These are phyloP conservation scores for Tetracentron sinense DNA, from an alignment of 164 flowering plant genomes.

Conservation along the genomic window DNA sequence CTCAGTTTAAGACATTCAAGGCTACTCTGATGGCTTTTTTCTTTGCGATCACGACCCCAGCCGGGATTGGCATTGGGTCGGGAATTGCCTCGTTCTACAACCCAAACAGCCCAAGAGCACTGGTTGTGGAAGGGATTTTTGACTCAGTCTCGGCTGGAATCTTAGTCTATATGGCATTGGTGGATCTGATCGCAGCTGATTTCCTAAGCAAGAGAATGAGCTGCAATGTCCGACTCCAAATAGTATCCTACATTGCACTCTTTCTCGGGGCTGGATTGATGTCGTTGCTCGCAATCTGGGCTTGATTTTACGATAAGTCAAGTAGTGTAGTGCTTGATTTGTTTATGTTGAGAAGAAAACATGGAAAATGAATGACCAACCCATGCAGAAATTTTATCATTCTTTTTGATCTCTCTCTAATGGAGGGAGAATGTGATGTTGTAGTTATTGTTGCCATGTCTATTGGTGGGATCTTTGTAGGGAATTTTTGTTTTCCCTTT, in stretches of 20 bases:
- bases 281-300: constrained; percentile 87
- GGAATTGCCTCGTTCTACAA: constrained; percentile 68
- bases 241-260: constrained; percentile 65
- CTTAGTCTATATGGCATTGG: constrained; percentile 87
- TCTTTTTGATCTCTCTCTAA: too few relatives aligned
- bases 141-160: constrained; percentile 88
- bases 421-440: too few relatives aligned
- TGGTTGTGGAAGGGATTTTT: constrained; percentile 66
- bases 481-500: too few relatives aligned
- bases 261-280: constrained; percentile 76
- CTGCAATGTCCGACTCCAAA: constrained; percentile 69
- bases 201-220: constrained; percentile 91
- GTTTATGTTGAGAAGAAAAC: too few relatives aligned
- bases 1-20: constrained; percentile 44
- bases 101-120: constrained; percentile 59
- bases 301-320: constrained; percentile 23
- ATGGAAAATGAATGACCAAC: too few relatives aligned
- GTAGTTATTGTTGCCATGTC: too few relatives aligned
- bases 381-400: too few relatives aligned
- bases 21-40: constrained; percentile 79
- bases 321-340: too few relatives aligned
- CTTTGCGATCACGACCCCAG: constrained; percentile 83
- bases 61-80: constrained; percentile 59
- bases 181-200: constrained; percentile 91
- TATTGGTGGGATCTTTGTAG: too few relatives aligned